Evolutionary conservation across 2,329 filamentous ascomycete genomes (phyloP).

Genomic region (Ceratocystis lukuohia): DNA sequence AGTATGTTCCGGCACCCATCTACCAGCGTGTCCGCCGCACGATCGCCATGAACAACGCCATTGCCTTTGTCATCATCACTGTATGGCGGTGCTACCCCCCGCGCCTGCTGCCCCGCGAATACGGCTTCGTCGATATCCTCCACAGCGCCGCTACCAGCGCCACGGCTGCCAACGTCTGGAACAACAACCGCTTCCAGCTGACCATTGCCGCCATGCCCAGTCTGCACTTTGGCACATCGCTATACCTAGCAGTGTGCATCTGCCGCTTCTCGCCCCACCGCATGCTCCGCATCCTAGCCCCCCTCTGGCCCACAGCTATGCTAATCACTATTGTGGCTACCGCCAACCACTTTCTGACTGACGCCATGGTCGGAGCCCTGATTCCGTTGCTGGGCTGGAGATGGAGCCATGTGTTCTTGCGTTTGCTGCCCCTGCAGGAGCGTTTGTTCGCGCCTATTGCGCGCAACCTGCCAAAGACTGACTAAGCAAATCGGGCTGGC

Average conservation of each 20-base stretch:
- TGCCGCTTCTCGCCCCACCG: conserved; percentile 31
- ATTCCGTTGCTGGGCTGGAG: conserved; percentile 29
- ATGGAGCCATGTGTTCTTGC: conserved; percentile 23
- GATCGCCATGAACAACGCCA: conserved; percentile 34
- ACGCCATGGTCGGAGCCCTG: conserved; percentile 27
- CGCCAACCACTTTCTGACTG: conserved; percentile 30
- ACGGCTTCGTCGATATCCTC: conserved; percentile 36
- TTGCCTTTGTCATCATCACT: conserved; percentile 36
- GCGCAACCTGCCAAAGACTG: conserved; percentile 14
- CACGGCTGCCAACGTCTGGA: conserved; percentile 28
- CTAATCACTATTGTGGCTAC: conserved; percentile 30
- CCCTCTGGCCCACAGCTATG: conserved; percentile 33
- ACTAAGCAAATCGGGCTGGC: conserved; percentile 9
- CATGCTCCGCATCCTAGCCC: conserved; percentile 27
- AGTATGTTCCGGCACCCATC: conserved; percentile 29
- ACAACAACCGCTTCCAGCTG: conserved; percentile 33
- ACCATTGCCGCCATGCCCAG: conserved; percentile 39
- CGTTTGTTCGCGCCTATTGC: conserved; percentile 22
- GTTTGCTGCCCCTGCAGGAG: conserved; percentile 25
- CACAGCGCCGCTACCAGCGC: conserved; percentile 25
- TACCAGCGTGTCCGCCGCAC: conserved; percentile 34
- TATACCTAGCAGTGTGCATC: conserved; percentile 28
- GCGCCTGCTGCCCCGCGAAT: conserved; percentile 33
- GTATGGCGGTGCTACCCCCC: conserved; percentile 37
- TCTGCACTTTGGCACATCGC: conserved; percentile 33